These are phyloP conservation scores for Curvularia eragrostidis DNA, from an alignment of 2,329 filamentous ascomycete species.

Conservation along the genomic window DNA sequence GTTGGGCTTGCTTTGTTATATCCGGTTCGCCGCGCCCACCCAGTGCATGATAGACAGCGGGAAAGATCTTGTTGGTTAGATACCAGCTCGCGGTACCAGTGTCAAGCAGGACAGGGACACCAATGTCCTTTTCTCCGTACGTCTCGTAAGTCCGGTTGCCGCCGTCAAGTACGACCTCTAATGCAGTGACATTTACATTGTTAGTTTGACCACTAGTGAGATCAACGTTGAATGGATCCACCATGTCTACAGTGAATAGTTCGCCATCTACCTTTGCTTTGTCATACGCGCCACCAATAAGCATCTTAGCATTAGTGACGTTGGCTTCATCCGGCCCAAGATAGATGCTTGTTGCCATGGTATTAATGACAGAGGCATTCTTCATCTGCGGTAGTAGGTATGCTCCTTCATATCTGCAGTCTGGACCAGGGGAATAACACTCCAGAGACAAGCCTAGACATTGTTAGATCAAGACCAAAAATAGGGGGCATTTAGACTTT, in stretches of 20 bases:
- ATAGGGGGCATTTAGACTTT: too few relatives aligned
- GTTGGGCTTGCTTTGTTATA: too few relatives aligned
- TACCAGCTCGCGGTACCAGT: not conserved
- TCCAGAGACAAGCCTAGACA: conserved; percentile 1
- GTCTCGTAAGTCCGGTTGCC: not conserved
- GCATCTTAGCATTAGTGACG: not conserved
- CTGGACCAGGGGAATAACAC: not conserved
- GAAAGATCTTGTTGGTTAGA: not conserved
- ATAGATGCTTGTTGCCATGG: conserved; percentile 3
- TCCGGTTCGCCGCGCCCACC: not conserved
- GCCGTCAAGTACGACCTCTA: not conserved
- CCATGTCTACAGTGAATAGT: not conserved
- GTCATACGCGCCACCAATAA: not conserved
- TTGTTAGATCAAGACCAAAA: not conserved
- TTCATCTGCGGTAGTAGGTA: conserved; percentile 1
- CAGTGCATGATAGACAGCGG: not conserved
- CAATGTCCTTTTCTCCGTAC: not conserved
- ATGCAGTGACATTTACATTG: not conserved
- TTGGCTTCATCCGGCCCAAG: not conserved
- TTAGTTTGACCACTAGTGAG: not conserved
- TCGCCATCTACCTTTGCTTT: conserved; percentile 1
- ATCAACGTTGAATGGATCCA: not conserved
- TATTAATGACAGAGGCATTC: not conserved
- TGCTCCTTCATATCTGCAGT: not conserved
- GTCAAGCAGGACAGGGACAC: not conserved